Conservation (phyloP, 1,284 basidiomycete genomes). For the Albatrellus sp. region DNA sequence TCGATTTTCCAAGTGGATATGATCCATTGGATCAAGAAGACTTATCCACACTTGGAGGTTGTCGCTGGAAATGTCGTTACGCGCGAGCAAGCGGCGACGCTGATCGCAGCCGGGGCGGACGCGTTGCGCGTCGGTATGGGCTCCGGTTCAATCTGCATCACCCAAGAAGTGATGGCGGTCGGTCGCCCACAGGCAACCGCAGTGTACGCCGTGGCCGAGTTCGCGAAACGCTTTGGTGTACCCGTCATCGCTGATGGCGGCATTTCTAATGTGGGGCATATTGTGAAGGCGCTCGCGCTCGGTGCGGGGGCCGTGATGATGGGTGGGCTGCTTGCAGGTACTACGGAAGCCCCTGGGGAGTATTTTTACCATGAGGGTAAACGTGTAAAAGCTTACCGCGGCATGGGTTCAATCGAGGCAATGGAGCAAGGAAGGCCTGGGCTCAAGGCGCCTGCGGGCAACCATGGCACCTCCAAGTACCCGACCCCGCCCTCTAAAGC, state of each 20-base stretch:
- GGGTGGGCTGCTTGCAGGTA: conserved; percentile 93
- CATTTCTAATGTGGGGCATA: conserved; percentile 92
- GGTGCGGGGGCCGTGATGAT: conserved; percentile 98
- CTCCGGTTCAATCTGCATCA: conserved; percentile 97
- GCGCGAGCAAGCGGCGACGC: conserved; percentile 89
- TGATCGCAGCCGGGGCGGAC: conserved; percentile 93
- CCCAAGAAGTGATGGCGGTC: conserved; percentile 99
- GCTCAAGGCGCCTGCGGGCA: conserved; percentile 15
- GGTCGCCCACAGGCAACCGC: conserved; percentile 97
- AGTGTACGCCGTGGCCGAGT: conserved; percentile 91
- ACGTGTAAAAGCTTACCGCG: conserved; percentile 96
- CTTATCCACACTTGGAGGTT: conserved; percentile 78
- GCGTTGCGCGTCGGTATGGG: conserved; percentile 96
- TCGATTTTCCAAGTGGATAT: conserved; percentile 92
- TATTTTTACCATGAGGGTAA: conserved; percentile 99
- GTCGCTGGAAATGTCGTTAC: conserved; percentile 98
- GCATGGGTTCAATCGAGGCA: conserved; percentile 84
- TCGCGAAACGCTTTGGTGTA: conserved; percentile 86
- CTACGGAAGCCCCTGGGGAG: conserved; percentile 94
- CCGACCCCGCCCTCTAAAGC: conserved; percentile 17
- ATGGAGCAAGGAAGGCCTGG: conserved; percentile 78
- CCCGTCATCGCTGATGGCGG: conserved; percentile 99
- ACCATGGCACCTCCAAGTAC: conserved; percentile 25
- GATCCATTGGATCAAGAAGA: conserved; percentile 88
- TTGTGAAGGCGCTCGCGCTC: conserved; percentile 91